Conservation (phyloP, 2,329 filamentous ascomycete species). For the Xylariaceae sp. region DNA sequence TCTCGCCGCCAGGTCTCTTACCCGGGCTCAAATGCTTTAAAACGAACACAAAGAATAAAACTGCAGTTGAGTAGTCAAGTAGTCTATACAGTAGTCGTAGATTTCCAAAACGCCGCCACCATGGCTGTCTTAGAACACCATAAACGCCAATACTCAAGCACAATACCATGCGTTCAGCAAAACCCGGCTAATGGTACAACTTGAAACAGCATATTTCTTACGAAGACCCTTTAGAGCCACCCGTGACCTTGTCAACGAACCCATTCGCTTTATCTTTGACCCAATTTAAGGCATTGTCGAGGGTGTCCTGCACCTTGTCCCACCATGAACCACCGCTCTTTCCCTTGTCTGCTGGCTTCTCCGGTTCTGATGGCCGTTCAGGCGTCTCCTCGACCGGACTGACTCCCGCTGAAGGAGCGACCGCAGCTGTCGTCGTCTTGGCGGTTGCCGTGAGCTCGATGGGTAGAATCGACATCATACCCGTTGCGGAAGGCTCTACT, state of each 20-base stretch:
- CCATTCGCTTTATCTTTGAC: constrained; percentile 20
- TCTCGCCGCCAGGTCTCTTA: no score
- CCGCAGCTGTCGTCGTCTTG: constrained; percentile 2
- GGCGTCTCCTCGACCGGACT: neutral
- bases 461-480: constrained; percentile 14
- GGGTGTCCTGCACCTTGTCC: constrained; percentile 11
- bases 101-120: no score
- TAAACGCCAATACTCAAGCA: no score
- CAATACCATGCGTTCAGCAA: no score
- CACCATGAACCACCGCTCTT: constrained; percentile 29
- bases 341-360: constrained; percentile 42
- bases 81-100: no score
- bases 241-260: constrained; percentile 7
- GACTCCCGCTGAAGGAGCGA: constrained; percentile 7
- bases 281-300: constrained; percentile 18
- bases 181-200: no score
- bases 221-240: neutral
- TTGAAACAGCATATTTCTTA: no score
- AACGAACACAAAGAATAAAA: no score
- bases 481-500: constrained; percentile 5
- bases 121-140: no score
- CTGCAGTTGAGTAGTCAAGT: no score
- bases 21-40: no score
- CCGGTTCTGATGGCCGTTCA: constrained; percentile 14
- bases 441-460: constrained; percentile 16